Evolutionary conservation across 2,329 filamentous ascomycete species (phyloP).

Genomic region (Claviceps sp.): DNA sequence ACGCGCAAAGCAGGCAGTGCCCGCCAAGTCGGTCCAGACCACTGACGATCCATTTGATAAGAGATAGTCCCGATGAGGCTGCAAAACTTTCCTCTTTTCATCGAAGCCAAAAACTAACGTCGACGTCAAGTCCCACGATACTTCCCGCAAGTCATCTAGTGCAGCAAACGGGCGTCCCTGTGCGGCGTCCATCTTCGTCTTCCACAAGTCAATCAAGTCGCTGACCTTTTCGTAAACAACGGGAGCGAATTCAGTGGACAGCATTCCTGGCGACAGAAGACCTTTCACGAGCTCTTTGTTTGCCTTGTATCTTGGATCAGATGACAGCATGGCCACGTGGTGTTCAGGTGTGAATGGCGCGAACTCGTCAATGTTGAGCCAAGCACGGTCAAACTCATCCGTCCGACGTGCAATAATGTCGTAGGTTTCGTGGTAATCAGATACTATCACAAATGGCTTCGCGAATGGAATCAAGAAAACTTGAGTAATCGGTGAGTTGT

Average conservation of each 20-base stretch:
- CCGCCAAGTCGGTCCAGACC: not conserved
- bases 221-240: slow-evolving; percentile 17
- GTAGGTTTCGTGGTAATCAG: not conserved
- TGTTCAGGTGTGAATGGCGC: slow-evolving; percentile 9
- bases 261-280: slow-evolving; percentile 17
- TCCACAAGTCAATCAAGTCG: slow-evolving; percentile 19
- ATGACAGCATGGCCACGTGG: slow-evolving; percentile 14
- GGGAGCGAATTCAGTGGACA: slow-evolving; percentile 15
- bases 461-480: not conserved
- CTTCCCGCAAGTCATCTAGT: slow-evolving; percentile 16
- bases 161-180: slow-evolving; percentile 17
- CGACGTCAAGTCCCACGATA: slow-evolving; percentile 19
- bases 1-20: not conserved
- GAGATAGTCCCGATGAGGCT: not conserved
- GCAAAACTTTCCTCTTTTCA: not conserved
- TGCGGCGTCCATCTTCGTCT: slow-evolving; percentile 13
- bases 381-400: slow-evolving; percentile 1
- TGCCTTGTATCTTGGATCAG: slow-evolving; percentile 15
- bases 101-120: not conserved
- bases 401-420: not conserved
- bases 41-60: not conserved
- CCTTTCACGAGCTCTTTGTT: slow-evolving; percentile 16
- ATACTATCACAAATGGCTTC: not conserved
- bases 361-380: not conserved
- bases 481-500: not conserved